These are phyloP conservation scores for Argentina anserina DNA, from an alignment of 306 rosid genomes.

Conservation along the genomic window DNA sequence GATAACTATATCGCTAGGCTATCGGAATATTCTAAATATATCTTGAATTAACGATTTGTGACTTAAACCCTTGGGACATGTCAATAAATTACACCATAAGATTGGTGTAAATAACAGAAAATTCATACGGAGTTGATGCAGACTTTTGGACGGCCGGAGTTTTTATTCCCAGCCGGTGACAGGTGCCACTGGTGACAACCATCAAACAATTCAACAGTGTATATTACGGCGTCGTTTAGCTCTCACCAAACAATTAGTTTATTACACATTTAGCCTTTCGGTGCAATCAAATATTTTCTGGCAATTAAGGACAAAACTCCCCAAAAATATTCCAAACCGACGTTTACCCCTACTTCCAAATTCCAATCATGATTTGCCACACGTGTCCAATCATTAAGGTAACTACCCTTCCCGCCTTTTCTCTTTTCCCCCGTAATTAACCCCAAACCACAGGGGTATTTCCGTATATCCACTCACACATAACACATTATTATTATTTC, in stretches of 20 bases:
- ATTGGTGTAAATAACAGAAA: too few relatives aligned
- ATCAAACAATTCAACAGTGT: neutral
- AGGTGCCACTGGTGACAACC: neutral
- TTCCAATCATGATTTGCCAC: neutral
- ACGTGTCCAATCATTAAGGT: neutral
- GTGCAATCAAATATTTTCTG: neutral
- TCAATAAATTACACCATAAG: too few relatives aligned
- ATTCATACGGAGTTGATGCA: too few relatives aligned
- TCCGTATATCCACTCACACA: neutral
- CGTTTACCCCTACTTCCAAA: conserved; percentile 11
- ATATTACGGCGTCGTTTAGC: neutral
- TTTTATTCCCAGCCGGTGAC: neutral
- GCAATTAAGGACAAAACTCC: neutral
- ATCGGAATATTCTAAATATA: too few relatives aligned
- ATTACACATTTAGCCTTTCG: neutral
- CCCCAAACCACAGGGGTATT: neutral
- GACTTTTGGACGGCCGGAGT: too few relatives aligned
- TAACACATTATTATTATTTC: neutral
- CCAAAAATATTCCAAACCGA: neutral
- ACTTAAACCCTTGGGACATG: too few relatives aligned
- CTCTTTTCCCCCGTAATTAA: neutral
- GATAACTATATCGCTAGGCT: too few relatives aligned
- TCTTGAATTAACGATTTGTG: too few relatives aligned
- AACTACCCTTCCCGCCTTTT: neutral
- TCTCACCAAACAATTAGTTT: neutral